Conservation (phyloP, 208 protist species). For the Leishmania mexicana region DNA sequence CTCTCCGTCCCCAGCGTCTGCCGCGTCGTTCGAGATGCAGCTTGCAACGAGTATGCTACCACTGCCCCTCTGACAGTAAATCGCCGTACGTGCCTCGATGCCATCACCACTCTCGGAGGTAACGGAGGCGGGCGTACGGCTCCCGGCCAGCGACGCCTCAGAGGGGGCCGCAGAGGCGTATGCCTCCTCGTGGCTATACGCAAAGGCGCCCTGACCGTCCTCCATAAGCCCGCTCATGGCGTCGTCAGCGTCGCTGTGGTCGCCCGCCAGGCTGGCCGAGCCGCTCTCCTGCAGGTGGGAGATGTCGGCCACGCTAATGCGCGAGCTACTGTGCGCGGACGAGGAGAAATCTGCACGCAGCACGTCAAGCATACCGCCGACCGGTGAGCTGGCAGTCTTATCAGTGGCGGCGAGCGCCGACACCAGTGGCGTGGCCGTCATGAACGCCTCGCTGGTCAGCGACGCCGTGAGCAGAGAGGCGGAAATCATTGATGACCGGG, state of each 20-base stretch:
- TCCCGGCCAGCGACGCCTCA: background rate
- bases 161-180: background rate
- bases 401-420: background rate
- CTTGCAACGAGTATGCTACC: background rate
- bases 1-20: background rate
- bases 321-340: conserved; percentile 41
- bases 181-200: background rate
- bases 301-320: conserved; percentile 65
- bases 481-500: conserved; percentile 9
- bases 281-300: conserved; percentile 33
- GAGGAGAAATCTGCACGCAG: conserved; percentile 9
- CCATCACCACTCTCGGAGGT: background rate
- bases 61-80: background rate
- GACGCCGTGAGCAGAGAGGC: conserved; percentile 18
- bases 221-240: background rate
- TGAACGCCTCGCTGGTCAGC: conserved; percentile 7
- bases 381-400: background rate
- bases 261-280: conserved; percentile 21
- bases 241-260: conserved; percentile 10
- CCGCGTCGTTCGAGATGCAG: background rate
- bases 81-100: background rate
- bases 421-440: background rate
- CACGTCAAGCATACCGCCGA: background rate
- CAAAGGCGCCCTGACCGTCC: background rate
- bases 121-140: background rate